phyloP scores from a whole-genome alignment of 73 alveolate genomes.

The Stentor coeruleus region DNA sequence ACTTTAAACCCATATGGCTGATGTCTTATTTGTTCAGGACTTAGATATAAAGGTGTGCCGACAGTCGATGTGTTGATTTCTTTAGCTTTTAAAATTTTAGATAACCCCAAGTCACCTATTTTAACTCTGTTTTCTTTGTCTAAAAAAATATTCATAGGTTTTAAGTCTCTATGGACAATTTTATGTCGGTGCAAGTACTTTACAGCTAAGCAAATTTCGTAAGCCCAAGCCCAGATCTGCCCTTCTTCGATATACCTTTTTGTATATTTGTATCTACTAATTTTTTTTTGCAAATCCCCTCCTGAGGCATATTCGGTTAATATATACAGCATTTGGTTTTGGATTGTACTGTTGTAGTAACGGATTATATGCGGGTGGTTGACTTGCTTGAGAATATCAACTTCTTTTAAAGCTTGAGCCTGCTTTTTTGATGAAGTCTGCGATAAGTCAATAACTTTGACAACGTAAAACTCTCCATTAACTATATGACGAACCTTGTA shows the following conservation, averaged over 20 bases:
- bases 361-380: slow-evolving; percentile 38
- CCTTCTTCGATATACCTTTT: slow-evolving; percentile 61
- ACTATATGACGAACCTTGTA: no score
- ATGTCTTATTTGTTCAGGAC: slow-evolving; percentile 87
- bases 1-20: slow-evolving; percentile 77
- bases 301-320: slow-evolving; percentile 85
- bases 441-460: no score
- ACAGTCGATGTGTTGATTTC: slow-evolving; percentile 55
- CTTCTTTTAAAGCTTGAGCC: no score
- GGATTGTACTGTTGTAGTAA: slow-evolving; percentile 55
- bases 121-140: slow-evolving; percentile 50
- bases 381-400: slow-evolving; percentile 32
- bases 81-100: slow-evolving; percentile 57
- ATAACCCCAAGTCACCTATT: slow-evolving; percentile 97
- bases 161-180: slow-evolving; percentile 85
- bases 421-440: no score
- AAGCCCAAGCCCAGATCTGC: slow-evolving; percentile 77
- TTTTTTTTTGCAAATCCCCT: slow-evolving; percentile 75
- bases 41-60: slow-evolving; percentile 84
- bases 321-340: slow-evolving; percentile 71
- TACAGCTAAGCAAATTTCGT: slow-evolving; percentile 76
- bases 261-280: slow-evolving; percentile 53
- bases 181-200: slow-evolving; percentile 72
- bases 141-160: slow-evolving; percentile 76
- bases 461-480: no score